A percentile compares a stretch with the other conserved stretches of the same genome.
Evolutionary conservation across 306 rosid genomes (phyloP).

Genomic region (Glycyrrhiza uralensis): DNA sequence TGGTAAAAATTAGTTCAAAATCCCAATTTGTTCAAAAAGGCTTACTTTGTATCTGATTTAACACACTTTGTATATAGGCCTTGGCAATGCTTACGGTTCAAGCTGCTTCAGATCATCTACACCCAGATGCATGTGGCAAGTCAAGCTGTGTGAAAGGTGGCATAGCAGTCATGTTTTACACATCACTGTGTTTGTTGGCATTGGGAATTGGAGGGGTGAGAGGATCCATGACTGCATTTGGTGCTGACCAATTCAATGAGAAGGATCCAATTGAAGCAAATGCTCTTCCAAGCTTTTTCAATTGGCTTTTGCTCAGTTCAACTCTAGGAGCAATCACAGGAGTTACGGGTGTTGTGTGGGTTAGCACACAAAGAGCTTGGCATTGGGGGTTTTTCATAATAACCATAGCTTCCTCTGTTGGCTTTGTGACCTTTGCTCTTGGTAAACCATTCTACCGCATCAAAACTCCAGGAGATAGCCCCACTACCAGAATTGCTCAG

Average conservation of each 20-base stretch:
- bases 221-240: slow-evolving; percentile 72
- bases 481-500: slow-evolving; percentile 54
- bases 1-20: not conserved
- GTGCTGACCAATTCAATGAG: slow-evolving; percentile 71
- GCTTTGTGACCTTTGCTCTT: slow-evolving; percentile 50
- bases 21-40: not conserved
- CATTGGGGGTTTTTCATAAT: slow-evolving; percentile 70
- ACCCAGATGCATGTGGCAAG: slow-evolving; percentile 45
- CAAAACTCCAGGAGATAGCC: slow-evolving; percentile 56
- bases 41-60: not conserved
- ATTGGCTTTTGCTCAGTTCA: slow-evolving; percentile 58
- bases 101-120: slow-evolving; percentile 48
- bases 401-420: slow-evolving; percentile 47
- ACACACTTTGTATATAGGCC: slow-evolving; percentile 42
- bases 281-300: slow-evolving; percentile 67
- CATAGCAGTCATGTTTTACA: slow-evolving; percentile 47
- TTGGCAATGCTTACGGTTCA: slow-evolving; percentile 53
- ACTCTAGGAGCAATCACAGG: slow-evolving; percentile 63
- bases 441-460: slow-evolving; percentile 78
- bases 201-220: slow-evolving; percentile 73
- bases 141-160: slow-evolving; percentile 57
- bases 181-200: slow-evolving; percentile 55
- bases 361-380: slow-evolving; percentile 53
- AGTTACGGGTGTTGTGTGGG: slow-evolving; percentile 66
- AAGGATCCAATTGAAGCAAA: slow-evolving; percentile 58